Evolutionary conservation across 1,284 basidiomycete genomes (phyloP).

Genomic region (Moesziomyces antarcticus): DNA sequence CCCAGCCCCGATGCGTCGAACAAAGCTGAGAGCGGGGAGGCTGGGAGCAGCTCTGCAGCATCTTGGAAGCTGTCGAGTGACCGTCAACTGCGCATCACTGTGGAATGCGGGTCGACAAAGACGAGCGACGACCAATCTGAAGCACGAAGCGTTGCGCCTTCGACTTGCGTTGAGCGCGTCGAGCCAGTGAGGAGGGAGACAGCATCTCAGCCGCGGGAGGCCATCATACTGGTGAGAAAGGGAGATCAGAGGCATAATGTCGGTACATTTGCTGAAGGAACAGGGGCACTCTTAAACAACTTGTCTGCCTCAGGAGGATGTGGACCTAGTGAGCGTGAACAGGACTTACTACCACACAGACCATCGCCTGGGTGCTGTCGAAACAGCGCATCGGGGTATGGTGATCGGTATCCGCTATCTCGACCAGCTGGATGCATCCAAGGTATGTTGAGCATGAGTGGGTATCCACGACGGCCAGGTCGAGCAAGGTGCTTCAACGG

Average conservation of each 20-base stretch:
- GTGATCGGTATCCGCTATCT: constrained; percentile 24
- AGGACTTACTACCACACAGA: constrained; percentile 17
- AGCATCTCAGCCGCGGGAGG: constrained; percentile 9
- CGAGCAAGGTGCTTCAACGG: background rate
- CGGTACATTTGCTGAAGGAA: constrained; percentile 1
- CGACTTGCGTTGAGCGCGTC: background rate
- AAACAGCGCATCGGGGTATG: constrained; percentile 11
- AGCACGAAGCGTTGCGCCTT: too few species aligned
- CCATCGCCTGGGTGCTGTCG: constrained; percentile 17
- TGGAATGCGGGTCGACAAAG: constrained; percentile 16
- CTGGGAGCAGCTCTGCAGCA: background rate
- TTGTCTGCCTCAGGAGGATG: constrained; percentile 17
- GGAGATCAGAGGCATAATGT: too few species aligned
- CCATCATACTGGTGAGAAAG: constrained; percentile 13
- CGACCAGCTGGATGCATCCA: constrained; percentile 11
- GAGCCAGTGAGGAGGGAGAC: background rate
- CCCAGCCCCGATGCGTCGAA: constrained; percentile 17
- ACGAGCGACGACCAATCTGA: background rate
- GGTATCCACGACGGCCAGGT: background rate
- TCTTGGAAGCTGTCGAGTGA: background rate
- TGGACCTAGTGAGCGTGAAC: constrained; percentile 27
- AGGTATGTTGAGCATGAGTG: constrained; percentile 8
- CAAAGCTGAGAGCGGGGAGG: background rate
- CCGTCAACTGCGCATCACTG: constrained; percentile 21
- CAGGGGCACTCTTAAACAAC: background rate